Base-by-base conservation (phyloP, 1,284 basidiomycete species). In the Sporisorium reilianum region DNA sequence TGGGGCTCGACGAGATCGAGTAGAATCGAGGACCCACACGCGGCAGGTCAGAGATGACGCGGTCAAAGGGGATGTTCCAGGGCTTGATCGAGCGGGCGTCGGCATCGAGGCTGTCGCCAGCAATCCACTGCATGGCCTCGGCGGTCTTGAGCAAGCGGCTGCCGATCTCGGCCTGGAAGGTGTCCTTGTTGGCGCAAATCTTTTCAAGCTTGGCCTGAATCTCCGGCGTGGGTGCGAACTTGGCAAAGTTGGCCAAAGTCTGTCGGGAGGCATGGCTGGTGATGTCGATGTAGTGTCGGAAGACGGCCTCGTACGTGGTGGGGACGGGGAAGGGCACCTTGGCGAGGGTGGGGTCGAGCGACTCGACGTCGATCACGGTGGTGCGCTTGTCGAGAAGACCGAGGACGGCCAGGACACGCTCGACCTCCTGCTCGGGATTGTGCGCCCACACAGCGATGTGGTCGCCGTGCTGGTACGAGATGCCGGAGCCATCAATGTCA, bases 271-370 rank as follows among this genome's bases (percentile, higher is more conserved):
- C 94, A 55, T 93, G 90, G 45, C 94, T 92, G 79, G 91, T 93
- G 82, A 98, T 94, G 85, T 99, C 96, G 84, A 98, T 91, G 86
- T 99, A 99, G 88, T 99, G 93, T 53, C 95, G 91, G 80, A 98
- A 91, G 75, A 98, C 93, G 58, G 95, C 92, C 78, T 89, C 90
- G 84, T 97, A 98, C 2, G 96, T 98, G 1, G 95, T 96, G 2
- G 96, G 96, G 26, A 93, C 91, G 23, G 97, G 96, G 91, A 99
- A 99, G 18, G 96, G 96, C 69, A 98, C 95, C 87, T 99, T 99
- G 67, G 97, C 97, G 22, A 99, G 89, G 25, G 95, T 93, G 36
- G 97, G 96, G 85, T 99, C 97, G 65, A 99, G 90, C 26, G 95
- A 97, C 84, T 95, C 94, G 54, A 84, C 94, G 75, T 91, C 90